These are phyloP conservation scores for Trichoderma koningiopsis DNA, from an alignment of 2,329 filamentous ascomycete genomes.

Conservation along the genomic window DNA sequence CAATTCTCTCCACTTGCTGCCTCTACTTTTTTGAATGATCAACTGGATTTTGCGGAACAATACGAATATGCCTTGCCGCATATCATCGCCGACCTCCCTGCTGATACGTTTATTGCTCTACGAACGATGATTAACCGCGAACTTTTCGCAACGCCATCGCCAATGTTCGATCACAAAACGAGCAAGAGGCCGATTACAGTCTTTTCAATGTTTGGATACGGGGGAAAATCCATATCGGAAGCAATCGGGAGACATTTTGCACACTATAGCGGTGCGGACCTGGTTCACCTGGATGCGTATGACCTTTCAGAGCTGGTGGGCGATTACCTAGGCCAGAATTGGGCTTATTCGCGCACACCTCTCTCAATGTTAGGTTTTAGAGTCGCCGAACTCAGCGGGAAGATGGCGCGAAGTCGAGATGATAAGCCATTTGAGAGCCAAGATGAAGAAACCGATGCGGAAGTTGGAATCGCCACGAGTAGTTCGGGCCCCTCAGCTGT, in stretches of 20 bases:
- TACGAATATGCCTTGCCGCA: conserved; percentile 41
- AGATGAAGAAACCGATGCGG: conserved; percentile 42
- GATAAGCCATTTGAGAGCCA: conserved; percentile 34
- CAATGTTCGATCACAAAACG: conserved; percentile 37
- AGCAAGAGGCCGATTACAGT: conserved; percentile 44
- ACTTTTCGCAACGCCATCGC: conserved; percentile 34
- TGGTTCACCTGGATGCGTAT: conserved; percentile 68
- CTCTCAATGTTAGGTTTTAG: conserved; percentile 60
- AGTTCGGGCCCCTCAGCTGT: conserved; percentile 35
- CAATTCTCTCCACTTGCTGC: conserved; percentile 34
- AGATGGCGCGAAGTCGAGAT: conserved; percentile 52
- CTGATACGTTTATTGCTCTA: conserved; percentile 39
- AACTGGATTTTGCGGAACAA: conserved; percentile 36
- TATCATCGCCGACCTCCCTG: conserved; percentile 40
- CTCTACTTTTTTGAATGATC: conserved; percentile 33
- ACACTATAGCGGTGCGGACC: conserved; percentile 61
- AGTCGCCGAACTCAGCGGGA: conserved; percentile 57
- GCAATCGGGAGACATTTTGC: conserved; percentile 65
- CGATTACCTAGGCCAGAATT: conserved; percentile 67
- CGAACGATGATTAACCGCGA: conserved; percentile 36
- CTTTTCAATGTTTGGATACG: conserved; percentile 43
- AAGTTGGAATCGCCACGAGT: conserved; percentile 37
- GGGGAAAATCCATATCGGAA: conserved; percentile 43
- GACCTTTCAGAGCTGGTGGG: conserved; percentile 71
- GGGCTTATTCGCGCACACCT: conserved; percentile 49